Base-by-base conservation (phyloP, 2,329 filamentous ascomycete species). In the Penicillium sclerotigenum region DNA sequence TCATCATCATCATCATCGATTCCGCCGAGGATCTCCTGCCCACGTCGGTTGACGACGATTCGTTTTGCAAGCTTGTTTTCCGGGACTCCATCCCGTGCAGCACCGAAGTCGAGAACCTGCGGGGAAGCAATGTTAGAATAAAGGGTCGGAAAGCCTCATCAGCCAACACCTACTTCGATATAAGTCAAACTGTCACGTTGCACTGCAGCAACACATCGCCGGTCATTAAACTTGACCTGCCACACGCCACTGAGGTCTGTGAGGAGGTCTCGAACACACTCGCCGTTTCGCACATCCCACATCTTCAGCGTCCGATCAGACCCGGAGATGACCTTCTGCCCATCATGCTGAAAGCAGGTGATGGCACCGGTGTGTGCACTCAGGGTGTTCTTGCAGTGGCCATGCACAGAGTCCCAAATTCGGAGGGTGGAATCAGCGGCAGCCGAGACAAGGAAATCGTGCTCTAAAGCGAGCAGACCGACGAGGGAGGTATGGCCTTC, bases 281-380 rank as follows among this genome's bases (percentile, higher is more conserved):
- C 89, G 47, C 94, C 94, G 1, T 88, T 96, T 67, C 87, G 85
- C 47, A 97, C 89, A 69, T 99, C 91, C 94, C 94, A 99, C 90
- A 99, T 95, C 80, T 99, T 99, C 61, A 99, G 80, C 4, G 91
- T 97, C 68, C 93, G 87, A 73, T 99, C 94, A 57, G 91, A 96
- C 53, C 94, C 94, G 38, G 90, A 96, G 55, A 99, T 96, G 33
- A 99, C 92, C 71, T 99, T 99, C 63, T 92, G 89, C 0, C 88
- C 91, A 70, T 99, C 94, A 66, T 99, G 94, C 74, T 99, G 94
- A 75, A 99, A 99, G 74, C 94, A 99, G 5, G 94, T 99, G 62
- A 99, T 99, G 22, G 94, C 94, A 34, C 93, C 94, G 0, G 93
- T 97, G 68, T 99, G 94, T 0, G 94, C 94, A 65, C 88, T 93